A percentile compares a stretch with the other conserved stretches of the same genome.
These are phyloP conservation scores for Musa itinerans DNA, from an alignment of 176 grass and related monocot genomes.

Conservation along the genomic window DNA sequence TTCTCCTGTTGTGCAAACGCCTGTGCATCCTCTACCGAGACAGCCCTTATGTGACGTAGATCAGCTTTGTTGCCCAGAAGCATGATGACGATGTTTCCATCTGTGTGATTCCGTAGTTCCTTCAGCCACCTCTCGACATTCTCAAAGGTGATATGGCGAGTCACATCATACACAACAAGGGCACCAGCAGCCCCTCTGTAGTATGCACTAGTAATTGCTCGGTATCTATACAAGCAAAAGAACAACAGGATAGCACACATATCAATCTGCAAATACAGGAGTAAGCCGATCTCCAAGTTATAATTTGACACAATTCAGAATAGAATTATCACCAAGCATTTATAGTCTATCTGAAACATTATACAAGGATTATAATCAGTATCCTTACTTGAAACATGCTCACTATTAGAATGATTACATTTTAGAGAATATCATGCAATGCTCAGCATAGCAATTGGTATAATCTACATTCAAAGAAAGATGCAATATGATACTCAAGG, in stretches of 20 bases:
- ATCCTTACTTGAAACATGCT: neutral
- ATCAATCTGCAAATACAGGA: neutral
- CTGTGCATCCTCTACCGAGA: neutral
- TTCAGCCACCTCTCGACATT: slow-evolving; percentile 11
- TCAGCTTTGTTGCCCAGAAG: slow-evolving; percentile 6
- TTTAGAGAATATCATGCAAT: neutral
- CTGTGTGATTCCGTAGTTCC: slow-evolving; percentile 5
- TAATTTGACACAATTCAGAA: too few relatives aligned
- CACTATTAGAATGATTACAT: neutral
- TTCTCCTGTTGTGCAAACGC: neutral
- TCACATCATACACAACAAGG: slow-evolving; percentile 3
- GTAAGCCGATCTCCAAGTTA: neutral
- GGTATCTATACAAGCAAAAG: slow-evolving; percentile 5
- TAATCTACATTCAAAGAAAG: neutral
- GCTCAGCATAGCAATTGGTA: neutral
- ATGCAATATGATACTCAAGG: neutral
- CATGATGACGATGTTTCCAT: slow-evolving; percentile 10
- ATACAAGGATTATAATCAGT: too few relatives aligned
- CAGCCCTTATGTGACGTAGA: slow-evolving; percentile 3
- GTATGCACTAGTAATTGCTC: slow-evolving; percentile 8
- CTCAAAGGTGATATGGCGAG: slow-evolving; percentile 14
- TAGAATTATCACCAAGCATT: too few relatives aligned
- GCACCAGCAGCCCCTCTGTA: slow-evolving; percentile 12
- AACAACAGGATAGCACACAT: neutral
- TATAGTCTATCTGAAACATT: too few relatives aligned